A percentile compares a stretch with the other conserved stretches of the same genome.
phyloP scores from a whole-genome alignment of 2,329 filamentous ascomycete genomes.

The Verticillium isaacii region DNA sequence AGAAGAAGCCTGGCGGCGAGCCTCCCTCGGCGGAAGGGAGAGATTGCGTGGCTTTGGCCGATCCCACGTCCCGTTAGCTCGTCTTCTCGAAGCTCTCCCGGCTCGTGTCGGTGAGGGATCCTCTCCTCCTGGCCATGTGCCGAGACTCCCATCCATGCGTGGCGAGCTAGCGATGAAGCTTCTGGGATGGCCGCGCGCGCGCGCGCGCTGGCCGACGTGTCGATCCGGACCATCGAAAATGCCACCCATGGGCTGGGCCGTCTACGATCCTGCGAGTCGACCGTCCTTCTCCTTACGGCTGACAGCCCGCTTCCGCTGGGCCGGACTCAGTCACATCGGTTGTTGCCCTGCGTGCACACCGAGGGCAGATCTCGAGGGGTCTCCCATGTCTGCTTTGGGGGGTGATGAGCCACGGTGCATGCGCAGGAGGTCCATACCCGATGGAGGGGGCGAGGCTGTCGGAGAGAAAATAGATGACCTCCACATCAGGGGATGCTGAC shows the following conservation, averaged over 20 bases:
- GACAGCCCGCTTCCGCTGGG: neutral
- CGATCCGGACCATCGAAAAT: neutral
- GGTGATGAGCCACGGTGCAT: neutral
- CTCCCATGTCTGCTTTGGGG: neutral
- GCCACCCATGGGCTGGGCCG: neutral
- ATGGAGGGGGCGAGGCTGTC: neutral
- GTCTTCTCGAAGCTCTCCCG: neutral
- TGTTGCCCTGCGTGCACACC: too few relatives aligned
- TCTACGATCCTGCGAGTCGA: neutral
- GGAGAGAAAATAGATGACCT: neutral
- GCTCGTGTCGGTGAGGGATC: neutral
- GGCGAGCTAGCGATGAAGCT: neutral
- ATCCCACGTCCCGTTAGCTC: neutral
- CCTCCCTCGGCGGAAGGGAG: neutral
- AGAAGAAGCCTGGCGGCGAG: neutral
- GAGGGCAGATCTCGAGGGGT: neutral
- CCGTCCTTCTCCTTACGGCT: neutral
- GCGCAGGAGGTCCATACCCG: neutral
- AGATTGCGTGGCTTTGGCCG: neutral
- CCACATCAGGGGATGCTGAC: neutral
- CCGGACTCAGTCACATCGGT: neutral
- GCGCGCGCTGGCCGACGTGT: neutral
- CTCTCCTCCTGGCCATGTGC: neutral
- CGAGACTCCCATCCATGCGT: neutral
- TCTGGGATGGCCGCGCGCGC: neutral